Base-by-base conservation (phyloP, 179 eudicot species). In the Spergularia azorica region DNA sequence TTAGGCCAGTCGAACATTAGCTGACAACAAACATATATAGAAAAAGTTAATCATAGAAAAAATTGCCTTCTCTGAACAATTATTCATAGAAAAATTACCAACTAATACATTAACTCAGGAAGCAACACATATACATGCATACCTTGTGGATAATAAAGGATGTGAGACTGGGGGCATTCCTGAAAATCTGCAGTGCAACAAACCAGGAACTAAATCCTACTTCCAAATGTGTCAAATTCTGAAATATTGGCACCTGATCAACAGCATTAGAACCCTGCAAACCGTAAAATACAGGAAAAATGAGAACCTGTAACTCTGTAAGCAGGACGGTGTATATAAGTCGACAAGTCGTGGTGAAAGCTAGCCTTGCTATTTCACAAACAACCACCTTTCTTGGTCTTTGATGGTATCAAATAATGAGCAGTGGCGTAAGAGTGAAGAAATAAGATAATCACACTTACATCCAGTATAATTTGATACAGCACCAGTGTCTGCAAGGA, bases 141-240 rank as follows among this genome's bases (percentile, higher is more conserved):
- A 76, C 83, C 74, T 72, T 72, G 61, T 67, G 46, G 58, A 71
- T 38, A 18, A 18, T 71, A 16, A 81, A 76, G 5, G 68, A 71
- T 38, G 21, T 16, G 18, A 76, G 77, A n/a, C 26, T 38, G 18
- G 80, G 77, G 36, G 80, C 63, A 51, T 20, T 15, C 38, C 15
- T 26, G 41, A 81, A 72, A 67, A 80, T 67, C 55, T 32, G 72
- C n/a, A 72, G 63, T 3, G 66, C 60, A 21, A 48, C 15, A 17
- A 56, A 36, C 83, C 80, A 76, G 12, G 17, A 13, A 5, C 32
- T 51, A 13, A 58, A 58, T 26, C 60, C 26, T 59, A 76, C 38
- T 41, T 80, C 60, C 69, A 80, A 72, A 15, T 16, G 3, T 41
- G 63, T 77, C 73, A 80, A 57, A 70, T 76, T 71, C 6, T 3